These are phyloP conservation scores for Apophysomyces trapeziformis DNA, from an alignment of 371 early-diverging fungal genomes.

Conservation along the genomic window DNA sequence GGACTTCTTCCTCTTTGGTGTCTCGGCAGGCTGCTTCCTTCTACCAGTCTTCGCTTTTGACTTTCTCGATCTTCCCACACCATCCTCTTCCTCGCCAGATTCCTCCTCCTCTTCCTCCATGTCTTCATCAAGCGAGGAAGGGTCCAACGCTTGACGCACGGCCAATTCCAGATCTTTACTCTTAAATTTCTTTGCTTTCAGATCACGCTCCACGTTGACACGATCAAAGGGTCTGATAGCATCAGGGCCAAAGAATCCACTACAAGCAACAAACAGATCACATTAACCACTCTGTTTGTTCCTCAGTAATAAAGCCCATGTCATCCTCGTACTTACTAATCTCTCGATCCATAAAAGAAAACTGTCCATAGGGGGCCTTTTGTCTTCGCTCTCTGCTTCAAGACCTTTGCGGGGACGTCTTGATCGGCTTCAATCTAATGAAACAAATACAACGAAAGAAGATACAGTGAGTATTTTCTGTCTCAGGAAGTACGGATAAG, in stretches of 20 bases:
- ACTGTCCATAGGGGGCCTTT: conserved; percentile 64
- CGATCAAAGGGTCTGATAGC: conserved; percentile 49
- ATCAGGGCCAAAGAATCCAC: conserved; percentile 58
- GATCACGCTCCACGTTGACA: conserved; percentile 46
- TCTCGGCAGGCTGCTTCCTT: conserved; percentile 13
- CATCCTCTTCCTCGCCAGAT: conserved; percentile 26
- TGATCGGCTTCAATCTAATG: conserved; percentile 62
- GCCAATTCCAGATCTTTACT: conserved; percentile 53
- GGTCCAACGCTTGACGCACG: conserved; percentile 49
- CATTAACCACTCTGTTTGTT: background rate
- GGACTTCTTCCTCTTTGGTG: conserved; percentile 20
- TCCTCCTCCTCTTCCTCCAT: conserved; percentile 30
- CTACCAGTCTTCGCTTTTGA: conserved; percentile 9
- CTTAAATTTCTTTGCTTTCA: conserved; percentile 57
- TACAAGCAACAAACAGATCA: conserved; percentile 17
- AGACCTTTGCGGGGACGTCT: conserved; percentile 56
- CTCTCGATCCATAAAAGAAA: conserved; percentile 71
- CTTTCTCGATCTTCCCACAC: conserved; percentile 12
- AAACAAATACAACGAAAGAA: background rate
- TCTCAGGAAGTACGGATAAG: background rate
- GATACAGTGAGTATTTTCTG: background rate
- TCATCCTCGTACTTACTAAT: conserved; percentile 63
- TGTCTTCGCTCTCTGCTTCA: conserved; percentile 59
- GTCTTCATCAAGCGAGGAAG: conserved; percentile 25
- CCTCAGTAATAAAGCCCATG: background rate